Evolutionary conservation across 441 rosid species (phyloP), one percentile per base, ranked within the genome.

Genomic region (Corymbia citriodora): DNA sequence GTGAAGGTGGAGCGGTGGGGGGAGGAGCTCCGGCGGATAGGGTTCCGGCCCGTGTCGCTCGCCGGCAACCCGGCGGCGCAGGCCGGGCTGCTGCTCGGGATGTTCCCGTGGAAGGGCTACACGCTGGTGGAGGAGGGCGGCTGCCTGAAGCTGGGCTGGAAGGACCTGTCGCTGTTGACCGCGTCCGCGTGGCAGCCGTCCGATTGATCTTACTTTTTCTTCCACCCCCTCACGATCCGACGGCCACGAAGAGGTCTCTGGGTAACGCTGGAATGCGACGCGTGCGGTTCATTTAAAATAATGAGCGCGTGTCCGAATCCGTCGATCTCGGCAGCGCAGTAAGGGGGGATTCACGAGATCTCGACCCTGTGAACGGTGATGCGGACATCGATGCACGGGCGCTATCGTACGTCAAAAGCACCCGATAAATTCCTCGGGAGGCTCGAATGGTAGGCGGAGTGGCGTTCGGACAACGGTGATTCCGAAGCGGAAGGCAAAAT

Each of bases 81-180:
- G 90, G 99, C 99, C 14, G 93, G 96, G 54, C 93, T 97, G 92
- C 90, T 97, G 91, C 93, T 97, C 13, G 96, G 97, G 17, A 96
- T 97, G 98, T 94, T 96, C 87, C 99, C 99, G 11, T 95, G 99
- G 98, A 96, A 96, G 91, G 99, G 99, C 8, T 96, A 97, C 49
- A 96, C 97, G 11, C 91, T 97, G 88, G 97, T 95, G 29, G 96
- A 97, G 93, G 97, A 97, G 53, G 92, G 92, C 82, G 98, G 97
- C 65, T 94, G 95, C 91, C 91, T 97, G 92, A 97, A 96, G 54
- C 93, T 97, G 55, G 99, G 99, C 8, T 97, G 99, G 99, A 97
- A 97, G 94, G 99, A 97, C 91, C 93, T 97, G 90, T 96, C 99
- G 7, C 87, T 96, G 94, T 90, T 97, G 94, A 96, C 98, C 18